Base-by-base conservation (phyloP, 1,284 basidiomycete genomes). In the Volvariella surrecta region DNA sequence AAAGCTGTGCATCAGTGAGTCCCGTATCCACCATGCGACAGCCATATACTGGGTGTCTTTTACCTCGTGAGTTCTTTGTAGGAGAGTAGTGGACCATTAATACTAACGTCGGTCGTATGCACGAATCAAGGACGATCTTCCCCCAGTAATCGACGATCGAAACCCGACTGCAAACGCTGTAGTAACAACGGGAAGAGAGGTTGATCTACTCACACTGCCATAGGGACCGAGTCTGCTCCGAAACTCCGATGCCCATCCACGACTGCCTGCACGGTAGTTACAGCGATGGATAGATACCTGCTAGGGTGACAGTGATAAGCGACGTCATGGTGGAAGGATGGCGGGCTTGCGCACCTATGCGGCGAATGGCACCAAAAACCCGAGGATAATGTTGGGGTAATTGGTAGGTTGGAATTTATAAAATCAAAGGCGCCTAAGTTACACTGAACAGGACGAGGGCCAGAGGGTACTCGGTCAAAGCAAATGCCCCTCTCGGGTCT, bases 101-200 rank as follows among this genome's bases (percentile, higher is more conserved):
- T 39, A 59, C 72, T 56, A 52, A 78, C 73, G 70, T 74, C 37
- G 77, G 76, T 22, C 62, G 67, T 35, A 80, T 72, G 52, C 64
- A 71, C 18, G 68, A 72, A 52, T 80, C 76, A 40, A 74, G 58
- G 13, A 79, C 45, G 9, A 64, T 48, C 28, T 61, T 52, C n/a
- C 76, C 76, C 51, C 66, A 62, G 50, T 74, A 76, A 55, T 79
- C 73, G 15, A 65, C 50, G 32, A 64, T 52, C 20, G 60, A 61
- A 30, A 62, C 61, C 39, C 65, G 55, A 42, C 61, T 63, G 44
- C 8, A 37, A 38, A 8, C 28, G 30, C 22, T 49, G 18, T 40
- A 46, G 11, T 35, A 37, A 30, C 24, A 39, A 15, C 7, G 21
- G 40, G 35, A 37, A 9, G 32, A 18, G 49, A 18, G 39, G 38